Percentiles rank a stretch among this genome's conserved stretches.
Conservation (phyloP, 371 early-diverging fungal species). For the Gilbertella persicaria region DNA sequence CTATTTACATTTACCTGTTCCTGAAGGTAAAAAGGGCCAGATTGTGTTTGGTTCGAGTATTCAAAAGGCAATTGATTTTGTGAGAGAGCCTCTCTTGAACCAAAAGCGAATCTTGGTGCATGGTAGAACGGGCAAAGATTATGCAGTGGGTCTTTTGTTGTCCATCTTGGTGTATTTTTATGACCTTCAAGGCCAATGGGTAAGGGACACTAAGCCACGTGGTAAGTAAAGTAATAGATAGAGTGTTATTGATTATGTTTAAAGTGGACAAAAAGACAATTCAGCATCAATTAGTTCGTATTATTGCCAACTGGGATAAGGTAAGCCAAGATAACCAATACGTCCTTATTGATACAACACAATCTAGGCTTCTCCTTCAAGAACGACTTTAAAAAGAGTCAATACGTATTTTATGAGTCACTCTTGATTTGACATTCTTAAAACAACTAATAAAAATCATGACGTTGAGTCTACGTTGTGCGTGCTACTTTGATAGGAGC, state of each 20-base stretch:
- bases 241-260: neutral
- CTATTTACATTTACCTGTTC: constrained; percentile 66
- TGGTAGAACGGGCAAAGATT: constrained; percentile 63
- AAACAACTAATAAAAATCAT: too few species aligned
- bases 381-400: constrained; percentile 68
- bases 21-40: constrained; percentile 76
- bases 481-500: too few species aligned
- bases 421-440: too few species aligned
- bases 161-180: constrained; percentile 62
- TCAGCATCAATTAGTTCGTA: constrained; percentile 65
- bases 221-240: constrained; percentile 7
- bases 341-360: neutral
- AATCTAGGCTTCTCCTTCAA: constrained; percentile 49
- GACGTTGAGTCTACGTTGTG: too few species aligned
- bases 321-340: constrained; percentile 27
- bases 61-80: constrained; percentile 57
- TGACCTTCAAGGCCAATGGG: constrained; percentile 39
- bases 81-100: constrained; percentile 26
- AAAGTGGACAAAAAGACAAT: constrained; percentile 65
- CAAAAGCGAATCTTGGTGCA: constrained; percentile 51
- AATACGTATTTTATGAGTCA: constrained; percentile 64
- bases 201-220: constrained; percentile 9
- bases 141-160: constrained; percentile 79
- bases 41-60: constrained; percentile 54
- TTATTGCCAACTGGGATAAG: constrained; percentile 64